Base-by-base conservation (phyloP, 2,329 filamentous ascomycete species). In the Sordariomycetes sp. region DNA sequence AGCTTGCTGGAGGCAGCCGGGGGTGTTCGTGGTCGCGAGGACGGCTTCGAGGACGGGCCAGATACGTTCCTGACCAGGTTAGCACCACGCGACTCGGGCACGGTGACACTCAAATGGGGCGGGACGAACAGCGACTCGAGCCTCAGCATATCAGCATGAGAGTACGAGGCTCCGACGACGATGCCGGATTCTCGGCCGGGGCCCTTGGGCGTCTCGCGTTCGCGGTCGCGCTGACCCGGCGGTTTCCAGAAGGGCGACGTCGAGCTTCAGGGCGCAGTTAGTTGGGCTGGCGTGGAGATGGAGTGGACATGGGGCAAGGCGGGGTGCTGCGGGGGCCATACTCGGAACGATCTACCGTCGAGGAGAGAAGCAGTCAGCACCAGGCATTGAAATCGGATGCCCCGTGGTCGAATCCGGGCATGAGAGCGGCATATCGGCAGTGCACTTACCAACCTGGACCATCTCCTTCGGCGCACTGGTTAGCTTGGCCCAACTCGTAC, bases 141-240 rank as follows among this genome's bases (percentile, higher is more conserved):
- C 72, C 93, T 96, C 65, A 97, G 79, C 68, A 96, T 90, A 74
- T 97, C 92, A 32, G 93, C 90, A 72, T 99, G 94, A 16, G 94
- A 97, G 70, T 99, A 99, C 53, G 92, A 88, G 59, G 94, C 94
- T 64, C 94, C 94, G 60, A 97, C 88, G 40, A 99, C 89, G 61
- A 93, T 82, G 66, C 78, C 83, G 55, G 85, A 75, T 65, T 88
- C 86, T 69, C 81, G 79, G 56, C 75, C 69, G 64, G 76, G 73
- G 66, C 78, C 80, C 69, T 80, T 84, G 40, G 78, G 71, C 20
- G 76, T 74, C 59, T 74, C 67, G 67, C 46, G 46, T 24, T 50
- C 46, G 20, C 43, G 43, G 10, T 82, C 73, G 76, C 77, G 73
- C 69, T 57, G 55, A 24, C 76, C 72, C 73, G 82, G 75, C 71